A percentile compares a stretch with the other conserved stretches of the same genome.
Conservation (phyloP, 352 stramenopile genomes). For the Elongisporangium prolatum region DNA sequence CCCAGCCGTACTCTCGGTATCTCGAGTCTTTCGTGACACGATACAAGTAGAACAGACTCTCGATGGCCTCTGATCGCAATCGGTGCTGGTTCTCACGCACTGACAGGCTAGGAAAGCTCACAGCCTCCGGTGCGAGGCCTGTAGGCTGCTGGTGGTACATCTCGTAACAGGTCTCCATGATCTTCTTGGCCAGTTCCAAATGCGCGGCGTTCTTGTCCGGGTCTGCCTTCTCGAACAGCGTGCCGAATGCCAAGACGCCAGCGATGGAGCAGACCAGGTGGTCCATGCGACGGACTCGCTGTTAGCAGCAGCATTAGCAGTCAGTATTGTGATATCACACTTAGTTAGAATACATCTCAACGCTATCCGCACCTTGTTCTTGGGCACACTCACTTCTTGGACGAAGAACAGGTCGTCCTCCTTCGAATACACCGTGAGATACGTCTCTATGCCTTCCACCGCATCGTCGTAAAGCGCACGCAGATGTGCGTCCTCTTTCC, state of each 20-base stretch:
- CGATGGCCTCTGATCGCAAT: constrained; percentile 93
- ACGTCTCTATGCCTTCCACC: constrained; percentile 90
- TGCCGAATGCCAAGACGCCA: constrained; percentile 93
- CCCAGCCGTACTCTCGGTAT: constrained; percentile 94
- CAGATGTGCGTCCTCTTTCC: constrained; percentile 51
- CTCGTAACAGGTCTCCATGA: constrained; percentile 93
- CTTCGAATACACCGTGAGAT: constrained; percentile 79
- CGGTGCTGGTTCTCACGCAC: constrained; percentile 86
- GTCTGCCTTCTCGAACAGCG: constrained; percentile 49
- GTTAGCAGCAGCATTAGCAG: background rate
- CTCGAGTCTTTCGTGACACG: constrained; percentile 92
- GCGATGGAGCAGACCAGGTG: constrained; percentile 97
- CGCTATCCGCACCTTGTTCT: background rate
- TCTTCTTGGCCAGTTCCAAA: constrained; percentile 83
- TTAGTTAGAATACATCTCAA: constrained; percentile 6
- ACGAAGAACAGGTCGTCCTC: constrained; percentile 63
- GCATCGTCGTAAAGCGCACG: constrained; percentile 92
- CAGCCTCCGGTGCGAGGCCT: constrained; percentile 92
- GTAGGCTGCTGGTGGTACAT: constrained; percentile 93
- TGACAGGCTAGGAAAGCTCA: constrained; percentile 78
- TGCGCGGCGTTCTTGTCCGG: constrained; percentile 74
- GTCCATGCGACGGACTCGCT: constrained; percentile 88
- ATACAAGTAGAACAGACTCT: constrained; percentile 96
- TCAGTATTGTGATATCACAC: background rate
- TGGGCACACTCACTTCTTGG: constrained; percentile 50